A percentile compares a stretch with the other conserved stretches of the same genome.
Evolutionary conservation across 2,329 filamentous ascomycete genomes (phyloP).

Genomic region (Apiospora marii): DNA sequence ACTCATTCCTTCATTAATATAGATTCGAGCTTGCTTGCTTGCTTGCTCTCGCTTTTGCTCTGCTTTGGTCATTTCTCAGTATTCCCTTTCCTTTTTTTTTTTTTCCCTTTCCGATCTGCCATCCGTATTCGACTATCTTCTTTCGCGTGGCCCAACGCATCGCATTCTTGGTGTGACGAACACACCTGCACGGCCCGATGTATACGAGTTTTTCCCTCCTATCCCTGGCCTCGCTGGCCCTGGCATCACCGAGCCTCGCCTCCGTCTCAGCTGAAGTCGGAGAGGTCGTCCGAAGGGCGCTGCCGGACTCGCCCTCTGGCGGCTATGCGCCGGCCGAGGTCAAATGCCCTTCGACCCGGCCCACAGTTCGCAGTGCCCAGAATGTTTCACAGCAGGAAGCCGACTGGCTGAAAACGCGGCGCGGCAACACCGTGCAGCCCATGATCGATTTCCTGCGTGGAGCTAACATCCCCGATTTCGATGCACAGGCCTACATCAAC

Average conservation of each 20-base stretch:
- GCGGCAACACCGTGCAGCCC: conserved; percentile 76
- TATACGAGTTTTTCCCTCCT: not conserved
- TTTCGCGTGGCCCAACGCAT: not conserved
- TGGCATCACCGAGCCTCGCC: not conserved
- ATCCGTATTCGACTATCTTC: not conserved
- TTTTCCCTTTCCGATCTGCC: not conserved
- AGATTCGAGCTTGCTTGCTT: not conserved
- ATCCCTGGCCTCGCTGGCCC: conserved; percentile 6
- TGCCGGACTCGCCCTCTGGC: conserved; percentile 52
- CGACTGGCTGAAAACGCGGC: conserved; percentile 75
- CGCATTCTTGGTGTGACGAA: not conserved
- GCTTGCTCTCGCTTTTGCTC: not conserved
- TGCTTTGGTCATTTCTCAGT: not conserved
- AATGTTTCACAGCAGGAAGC: conserved; percentile 73
- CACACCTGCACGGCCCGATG: not conserved
- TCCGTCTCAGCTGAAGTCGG: not conserved
- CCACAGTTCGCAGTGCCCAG: conserved; percentile 70
- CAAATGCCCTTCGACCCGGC: conserved; percentile 73
- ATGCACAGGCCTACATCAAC: conserved; percentile 68
- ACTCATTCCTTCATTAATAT: not conserved
- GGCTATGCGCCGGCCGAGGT: conserved; percentile 76
- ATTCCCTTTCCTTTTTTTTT: not conserved
- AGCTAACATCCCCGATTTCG: conserved; percentile 77
- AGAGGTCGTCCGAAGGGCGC: conserved; percentile 42
- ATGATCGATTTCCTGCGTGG: conserved; percentile 77